phyloP scores from a whole-genome alignment of 139 green algal genomes.

The Picochlorum costavermella region DNA sequence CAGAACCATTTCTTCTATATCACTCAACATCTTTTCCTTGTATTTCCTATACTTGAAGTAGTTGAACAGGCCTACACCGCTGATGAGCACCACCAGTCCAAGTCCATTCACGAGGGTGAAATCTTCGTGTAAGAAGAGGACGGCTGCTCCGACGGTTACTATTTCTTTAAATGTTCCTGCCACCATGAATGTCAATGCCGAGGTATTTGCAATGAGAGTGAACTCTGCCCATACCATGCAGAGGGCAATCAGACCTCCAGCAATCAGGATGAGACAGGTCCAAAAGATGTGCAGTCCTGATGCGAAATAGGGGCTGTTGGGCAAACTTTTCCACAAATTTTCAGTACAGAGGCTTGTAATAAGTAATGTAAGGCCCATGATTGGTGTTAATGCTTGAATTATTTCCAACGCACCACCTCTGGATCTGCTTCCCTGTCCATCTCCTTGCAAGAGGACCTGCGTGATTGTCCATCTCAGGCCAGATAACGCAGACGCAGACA shows the following conservation, averaged over 20 bases:
- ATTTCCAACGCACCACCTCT: conserved; percentile 32
- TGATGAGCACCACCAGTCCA: conserved; percentile 70
- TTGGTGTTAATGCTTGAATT: conserved; percentile 39
- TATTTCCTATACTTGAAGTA: conserved; percentile 59
- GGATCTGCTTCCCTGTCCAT: not conserved
- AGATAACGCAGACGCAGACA: conserved; percentile 65
- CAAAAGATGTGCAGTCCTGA: conserved; percentile 20
- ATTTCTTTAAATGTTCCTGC: conserved; percentile 86
- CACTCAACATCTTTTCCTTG: conserved; percentile 1
- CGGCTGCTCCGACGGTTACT: conserved; percentile 62
- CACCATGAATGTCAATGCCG: conserved; percentile 88
- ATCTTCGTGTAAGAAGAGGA: conserved; percentile 63
- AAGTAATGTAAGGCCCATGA: conserved; percentile 68
- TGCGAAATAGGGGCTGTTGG: conserved; percentile 63
- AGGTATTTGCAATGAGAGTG: conserved; percentile 73
- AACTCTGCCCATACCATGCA: conserved; percentile 76
- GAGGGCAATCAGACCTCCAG: conserved; percentile 68
- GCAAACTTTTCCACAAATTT: conserved; percentile 55
- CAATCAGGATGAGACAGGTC: conserved; percentile 41
- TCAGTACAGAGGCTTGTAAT: conserved; percentile 58
- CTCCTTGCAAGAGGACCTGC: conserved; percentile 70
- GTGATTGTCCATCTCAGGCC: conserved; percentile 88
- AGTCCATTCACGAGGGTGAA: conserved; percentile 68
- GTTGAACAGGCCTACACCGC: conserved; percentile 81
- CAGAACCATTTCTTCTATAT: not conserved